phyloP scores from a whole-genome alignment of 2,329 filamentous ascomycete genomes.

The Colletotrichum limetticola region DNA sequence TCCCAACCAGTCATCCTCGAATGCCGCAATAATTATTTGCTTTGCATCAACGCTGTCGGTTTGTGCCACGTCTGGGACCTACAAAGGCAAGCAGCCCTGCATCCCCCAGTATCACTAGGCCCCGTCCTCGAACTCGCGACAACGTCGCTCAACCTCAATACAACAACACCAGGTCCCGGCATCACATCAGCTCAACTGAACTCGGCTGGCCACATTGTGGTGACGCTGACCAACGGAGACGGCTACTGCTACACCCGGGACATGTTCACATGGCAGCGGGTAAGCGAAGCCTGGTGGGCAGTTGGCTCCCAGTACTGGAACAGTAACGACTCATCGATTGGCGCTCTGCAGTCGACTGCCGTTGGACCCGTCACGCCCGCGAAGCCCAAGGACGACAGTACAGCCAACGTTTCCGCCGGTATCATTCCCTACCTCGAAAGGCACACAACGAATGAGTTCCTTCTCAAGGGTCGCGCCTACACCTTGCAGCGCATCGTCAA shows the following conservation, averaged over 20 bases:
- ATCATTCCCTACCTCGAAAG: constrained; percentile 94
- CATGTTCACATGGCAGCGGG: constrained; percentile 91
- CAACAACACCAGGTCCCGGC: constrained; percentile 79
- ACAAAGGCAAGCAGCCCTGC: constrained; percentile 82
- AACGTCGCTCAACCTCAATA: constrained; percentile 80
- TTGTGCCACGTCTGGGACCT: constrained; percentile 96
- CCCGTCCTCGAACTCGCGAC: constrained; percentile 90
- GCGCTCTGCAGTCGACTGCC: constrained; percentile 79
- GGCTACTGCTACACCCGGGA: constrained; percentile 88
- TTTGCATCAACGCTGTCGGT: constrained; percentile 89
- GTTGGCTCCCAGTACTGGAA: constrained; percentile 99
- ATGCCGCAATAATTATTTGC: constrained; percentile 86
- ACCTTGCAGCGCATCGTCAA: constrained; percentile 93
- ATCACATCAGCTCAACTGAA: constrained; percentile 94
- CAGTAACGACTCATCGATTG: constrained; percentile 89
- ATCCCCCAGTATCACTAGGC: constrained; percentile 88
- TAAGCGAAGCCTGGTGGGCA: constrained; percentile 99
- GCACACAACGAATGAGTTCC: constrained; percentile 91
- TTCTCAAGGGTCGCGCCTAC: constrained; percentile 92
- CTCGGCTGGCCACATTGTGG: constrained; percentile 83
- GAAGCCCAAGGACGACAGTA: constrained; percentile 56
- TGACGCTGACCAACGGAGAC: constrained; percentile 95
- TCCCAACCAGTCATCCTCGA: constrained; percentile 95
- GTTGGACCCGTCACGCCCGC: constrained; percentile 66
- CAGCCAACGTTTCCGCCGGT: constrained; percentile 80